phyloP scores from a whole-genome alignment of 441 rosid species.

The Syzygium malaccense region DNA sequence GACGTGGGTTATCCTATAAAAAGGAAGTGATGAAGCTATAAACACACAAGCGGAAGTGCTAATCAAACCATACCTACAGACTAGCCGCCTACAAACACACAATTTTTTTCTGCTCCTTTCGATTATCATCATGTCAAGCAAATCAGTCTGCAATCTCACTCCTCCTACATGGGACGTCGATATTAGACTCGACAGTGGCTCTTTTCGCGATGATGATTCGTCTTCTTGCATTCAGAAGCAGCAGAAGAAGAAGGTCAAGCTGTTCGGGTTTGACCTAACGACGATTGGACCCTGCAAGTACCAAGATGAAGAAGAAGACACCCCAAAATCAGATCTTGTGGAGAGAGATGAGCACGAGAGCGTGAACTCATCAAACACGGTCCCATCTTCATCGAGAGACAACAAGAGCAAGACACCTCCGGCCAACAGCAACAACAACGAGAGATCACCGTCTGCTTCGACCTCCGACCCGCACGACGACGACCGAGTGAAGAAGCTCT shows the following conservation, averaged over 20 bases:
- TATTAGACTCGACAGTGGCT: neutral
- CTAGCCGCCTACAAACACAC: neutral
- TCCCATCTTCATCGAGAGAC: neutral
- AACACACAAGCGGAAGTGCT: neutral
- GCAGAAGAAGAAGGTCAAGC: neutral
- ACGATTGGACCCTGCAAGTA: neutral
- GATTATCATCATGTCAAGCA: neutral
- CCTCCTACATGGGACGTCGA: neutral
- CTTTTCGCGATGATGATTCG: neutral
- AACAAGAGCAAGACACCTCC: neutral
- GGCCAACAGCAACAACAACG: neutral
- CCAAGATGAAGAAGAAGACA: neutral
- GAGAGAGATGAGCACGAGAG: neutral
- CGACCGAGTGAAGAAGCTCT: neutral
- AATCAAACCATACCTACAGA: neutral
- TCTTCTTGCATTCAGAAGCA: neutral
- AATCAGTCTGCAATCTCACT: neutral
- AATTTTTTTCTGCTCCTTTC: neutral
- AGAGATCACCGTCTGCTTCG: neutral
- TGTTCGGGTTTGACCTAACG: neutral
- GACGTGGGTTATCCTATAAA: neutral
- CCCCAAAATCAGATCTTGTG: neutral
- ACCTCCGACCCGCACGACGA: neutral
- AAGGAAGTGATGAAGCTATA: neutral
- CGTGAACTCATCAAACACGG: neutral